Base-by-base conservation (phyloP, 352 stramenopile genomes). In the Phytophthora cryptogea region DNA sequence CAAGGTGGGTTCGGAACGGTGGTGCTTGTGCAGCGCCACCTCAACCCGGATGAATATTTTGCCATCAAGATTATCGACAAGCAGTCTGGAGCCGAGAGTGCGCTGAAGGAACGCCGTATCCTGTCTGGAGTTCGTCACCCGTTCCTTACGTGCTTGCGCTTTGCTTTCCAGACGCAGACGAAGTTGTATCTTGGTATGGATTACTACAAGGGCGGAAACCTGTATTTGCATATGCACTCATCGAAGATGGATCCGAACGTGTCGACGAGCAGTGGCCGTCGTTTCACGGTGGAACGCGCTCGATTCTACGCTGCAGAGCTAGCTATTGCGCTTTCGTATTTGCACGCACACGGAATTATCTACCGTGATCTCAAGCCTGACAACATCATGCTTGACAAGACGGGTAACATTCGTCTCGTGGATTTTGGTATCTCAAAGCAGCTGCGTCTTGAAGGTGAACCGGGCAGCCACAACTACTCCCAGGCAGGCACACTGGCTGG, bases 351-450 rank as follows among this genome's bases (percentile, higher is more conserved):
- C 40, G 83, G 79, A 46, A 94, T 94, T 58, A 90, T 94, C 41
- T 94, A 96, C 68, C 86, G 87, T 45, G 87, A 96, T 55, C 67
- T 96, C 40, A 96, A 96, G 64, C 85, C 86, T 0, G 87, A 94
- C 63, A 96, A 96, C 59, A 90, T 96, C 45, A 92, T 96, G 86
- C 74, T 96, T 6, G 89, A 96, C 66, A 80, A 88, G 58, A 83
- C 73, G 8, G 89, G 89, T 10, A 89, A 96, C 64, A 92, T 95
- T 54, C 83, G 84, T 4, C 68, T 96, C n/a, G 86, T 94, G 36
- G 89, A 96, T 60, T 96, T 96, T 54, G 89, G 89, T 31, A 92
- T 96, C 42, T 96, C 86, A 14, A 96, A 96, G 70, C 82, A 94
- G 50, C 66, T 95, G 17, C 75, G 66, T 13, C 43, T 76, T 14